A percentile compares a stretch with the other conserved stretches of the same genome.
These are phyloP conservation scores for Trichophyton benhamiae DNA, from an alignment of 2,329 filamentous ascomycete genomes.

Conservation along the genomic window DNA sequence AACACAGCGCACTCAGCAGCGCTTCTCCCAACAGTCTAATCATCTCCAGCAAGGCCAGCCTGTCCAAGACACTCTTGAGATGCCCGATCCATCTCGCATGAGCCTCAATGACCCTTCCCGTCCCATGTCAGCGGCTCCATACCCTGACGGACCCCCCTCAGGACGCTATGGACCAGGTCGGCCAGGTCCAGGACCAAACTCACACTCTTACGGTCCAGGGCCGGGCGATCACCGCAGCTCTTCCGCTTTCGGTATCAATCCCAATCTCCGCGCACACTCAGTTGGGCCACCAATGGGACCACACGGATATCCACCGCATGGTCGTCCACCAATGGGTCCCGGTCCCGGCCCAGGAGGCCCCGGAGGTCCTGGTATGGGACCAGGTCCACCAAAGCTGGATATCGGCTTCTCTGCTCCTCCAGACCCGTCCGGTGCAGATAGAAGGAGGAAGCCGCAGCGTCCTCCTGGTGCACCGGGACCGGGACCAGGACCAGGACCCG, in stretches of 20 bases:
- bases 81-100: conserved; percentile 38
- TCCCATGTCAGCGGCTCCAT: conserved; percentile 29
- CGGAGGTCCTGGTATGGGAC: conserved; percentile 17
- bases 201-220: conserved; percentile 21
- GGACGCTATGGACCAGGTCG: conserved; percentile 18
- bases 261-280: conserved; percentile 34
- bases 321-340: conserved; percentile 16
- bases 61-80: conserved; percentile 33
- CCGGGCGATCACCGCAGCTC: conserved; percentile 30
- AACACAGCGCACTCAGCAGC: conserved; percentile 50
- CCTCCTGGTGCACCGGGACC: conserved; percentile 13
- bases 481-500: conserved; percentile 11
- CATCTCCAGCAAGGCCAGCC: conserved; percentile 27
- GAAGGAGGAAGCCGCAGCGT: conserved; percentile 31
- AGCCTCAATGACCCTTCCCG: conserved; percentile 23
- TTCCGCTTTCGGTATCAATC: conserved; percentile 39
- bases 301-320: conserved; percentile 23
- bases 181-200: conserved; percentile 14
- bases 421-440: conserved; percentile 26
- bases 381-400: conserved; percentile 27
- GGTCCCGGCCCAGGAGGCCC: conserved; percentile 18
- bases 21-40: conserved; percentile 13
- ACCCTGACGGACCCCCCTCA: conserved; percentile 28
- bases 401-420: conserved; percentile 38
- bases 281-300: conserved; percentile 19